A percentile compares a stretch with the other conserved stretches of the same genome.
phyloP scores from a whole-genome alignment of 75 land plant genomes.

The Selaginella tamariscina region DNA sequence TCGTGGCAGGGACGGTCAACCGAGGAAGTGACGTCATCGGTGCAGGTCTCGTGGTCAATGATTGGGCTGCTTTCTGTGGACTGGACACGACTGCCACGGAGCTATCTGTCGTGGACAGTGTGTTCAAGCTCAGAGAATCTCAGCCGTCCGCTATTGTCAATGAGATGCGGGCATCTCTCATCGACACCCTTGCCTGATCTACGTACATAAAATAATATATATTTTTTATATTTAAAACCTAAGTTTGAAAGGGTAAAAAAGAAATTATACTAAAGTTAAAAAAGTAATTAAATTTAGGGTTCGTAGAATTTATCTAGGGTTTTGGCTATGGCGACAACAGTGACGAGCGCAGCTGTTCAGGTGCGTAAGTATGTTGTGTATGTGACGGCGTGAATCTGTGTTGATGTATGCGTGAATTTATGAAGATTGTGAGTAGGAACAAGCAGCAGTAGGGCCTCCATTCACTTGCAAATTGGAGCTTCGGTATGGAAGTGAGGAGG shows the following conservation, averaged over 20 bases:
- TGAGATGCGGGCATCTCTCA: slow-evolving; percentile 88
- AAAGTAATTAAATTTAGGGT: background rate
- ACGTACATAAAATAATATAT: no score
- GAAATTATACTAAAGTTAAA: no score
- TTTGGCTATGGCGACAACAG: background rate
- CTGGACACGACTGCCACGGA: slow-evolving; percentile 93
- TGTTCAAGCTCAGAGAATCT: slow-evolving; percentile 81
- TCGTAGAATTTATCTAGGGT: background rate
- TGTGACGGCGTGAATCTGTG: no score
- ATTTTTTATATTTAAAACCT: no score
- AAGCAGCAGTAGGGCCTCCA: background rate
- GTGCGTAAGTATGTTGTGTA: no score
- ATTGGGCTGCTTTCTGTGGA: slow-evolving; percentile 95
- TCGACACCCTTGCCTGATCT: slow-evolving; percentile 53
- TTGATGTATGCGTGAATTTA: no score
- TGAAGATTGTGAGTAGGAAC: no score
- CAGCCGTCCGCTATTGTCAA: slow-evolving; percentile 74
- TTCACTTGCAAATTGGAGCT: background rate
- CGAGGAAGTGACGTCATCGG: slow-evolving; percentile 87
- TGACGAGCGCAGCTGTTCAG: no score
- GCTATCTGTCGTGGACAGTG: slow-evolving; percentile 80
- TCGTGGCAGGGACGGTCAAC: slow-evolving; percentile 95
- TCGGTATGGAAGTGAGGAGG: slow-evolving; percentile 20
- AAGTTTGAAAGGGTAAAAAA: no score
- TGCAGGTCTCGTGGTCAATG: slow-evolving; percentile 84